A percentile compares a stretch with the other conserved stretches of the same genome.
phyloP scores from a whole-genome alignment of 345 rosid species.

The Cardamine occulta region DNA sequence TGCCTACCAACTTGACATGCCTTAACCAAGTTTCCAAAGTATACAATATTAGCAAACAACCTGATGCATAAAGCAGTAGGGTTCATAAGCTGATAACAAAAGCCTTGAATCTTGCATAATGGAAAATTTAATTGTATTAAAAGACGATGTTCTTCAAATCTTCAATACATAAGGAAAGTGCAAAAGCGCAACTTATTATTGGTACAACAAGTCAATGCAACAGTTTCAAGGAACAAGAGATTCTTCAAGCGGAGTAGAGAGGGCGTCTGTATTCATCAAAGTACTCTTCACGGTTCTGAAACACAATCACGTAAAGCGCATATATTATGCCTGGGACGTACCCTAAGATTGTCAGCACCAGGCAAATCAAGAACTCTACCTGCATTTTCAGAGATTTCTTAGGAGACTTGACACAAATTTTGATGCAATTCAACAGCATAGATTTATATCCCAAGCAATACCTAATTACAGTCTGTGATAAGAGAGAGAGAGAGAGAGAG shows the following conservation, averaged over 20 bases:
- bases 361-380: constrained; percentile 84
- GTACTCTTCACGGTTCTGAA: constrained; percentile 76
- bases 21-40: not conserved
- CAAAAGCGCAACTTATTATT: constrained; percentile 31
- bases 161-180: constrained; percentile 22
- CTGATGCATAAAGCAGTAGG: constrained; percentile 6
- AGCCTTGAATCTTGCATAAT: not conserved
- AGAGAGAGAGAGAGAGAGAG: constrained; percentile 6
- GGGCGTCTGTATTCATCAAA: constrained; percentile 94
- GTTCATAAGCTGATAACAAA: not conserved
- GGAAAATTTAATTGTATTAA: constrained; percentile 1
- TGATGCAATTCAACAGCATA: not conserved
- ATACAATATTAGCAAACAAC: not conserved
- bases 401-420: not conserved
- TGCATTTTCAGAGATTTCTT: constrained; percentile 38
- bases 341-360: constrained; percentile 79
- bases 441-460: not conserved
- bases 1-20: not conserved
- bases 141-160: not conserved
- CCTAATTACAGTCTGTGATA: not conserved
- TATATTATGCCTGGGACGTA: constrained; percentile 93
- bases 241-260: constrained; percentile 47
- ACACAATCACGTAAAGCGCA: constrained; percentile 85
- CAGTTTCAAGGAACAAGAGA: not conserved
- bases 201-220: constrained; percentile 13